These are phyloP conservation scores for Microdochium trichocladiopsis DNA, from an alignment of 2,329 filamentous ascomycete genomes.

Conservation along the genomic window DNA sequence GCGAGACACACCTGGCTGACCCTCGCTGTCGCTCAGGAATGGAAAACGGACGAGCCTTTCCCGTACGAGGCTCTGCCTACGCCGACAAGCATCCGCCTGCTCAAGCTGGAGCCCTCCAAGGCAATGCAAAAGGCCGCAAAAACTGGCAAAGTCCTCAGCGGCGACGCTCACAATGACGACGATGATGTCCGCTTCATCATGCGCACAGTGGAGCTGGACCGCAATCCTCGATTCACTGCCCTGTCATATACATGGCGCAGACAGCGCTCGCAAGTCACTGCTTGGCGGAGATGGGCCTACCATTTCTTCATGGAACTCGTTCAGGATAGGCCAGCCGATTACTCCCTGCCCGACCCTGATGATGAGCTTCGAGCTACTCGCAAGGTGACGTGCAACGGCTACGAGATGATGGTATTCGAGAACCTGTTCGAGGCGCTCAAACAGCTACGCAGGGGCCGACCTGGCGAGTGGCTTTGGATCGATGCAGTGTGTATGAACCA, in stretches of 20 bases:
- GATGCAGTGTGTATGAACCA: neutral
- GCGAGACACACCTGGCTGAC: neutral
- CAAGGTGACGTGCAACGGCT: neutral
- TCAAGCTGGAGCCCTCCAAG: neutral
- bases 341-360: neutral
- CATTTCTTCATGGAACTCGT: neutral
- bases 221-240: neutral
- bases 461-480: neutral
- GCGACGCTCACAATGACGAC: neutral
- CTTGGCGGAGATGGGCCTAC: neutral
- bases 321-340: neutral
- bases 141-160: no score
- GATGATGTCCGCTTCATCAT: neutral
- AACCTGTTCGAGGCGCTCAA: neutral
- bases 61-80: neutral
- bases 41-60: neutral
- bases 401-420: neutral
- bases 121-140: neutral
- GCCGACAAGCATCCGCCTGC: neutral
- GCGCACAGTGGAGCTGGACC: neutral
- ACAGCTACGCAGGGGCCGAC: neutral
- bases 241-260: neutral
- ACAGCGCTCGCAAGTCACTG: neutral
- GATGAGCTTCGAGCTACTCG: neutral
- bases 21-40: neutral